A percentile compares a stretch with the other conserved stretches of the same genome.
Conservation (phyloP, 768 basidiomycete genomes). For the Auricularia cornea region DNA sequence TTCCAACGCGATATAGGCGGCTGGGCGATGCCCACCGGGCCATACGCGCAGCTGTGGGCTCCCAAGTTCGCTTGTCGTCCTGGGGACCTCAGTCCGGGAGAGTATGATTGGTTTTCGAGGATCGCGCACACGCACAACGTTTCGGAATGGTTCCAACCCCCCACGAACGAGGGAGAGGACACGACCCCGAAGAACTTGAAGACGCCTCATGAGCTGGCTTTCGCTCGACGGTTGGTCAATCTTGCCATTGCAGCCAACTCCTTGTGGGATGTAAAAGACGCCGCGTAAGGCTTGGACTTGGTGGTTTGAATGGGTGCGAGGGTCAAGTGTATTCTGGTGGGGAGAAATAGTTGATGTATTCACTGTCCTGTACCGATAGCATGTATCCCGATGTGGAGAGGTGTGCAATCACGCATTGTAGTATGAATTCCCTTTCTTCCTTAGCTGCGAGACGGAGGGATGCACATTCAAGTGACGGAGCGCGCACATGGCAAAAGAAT, state of each 20-base stretch:
- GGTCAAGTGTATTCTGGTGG: too few species aligned
- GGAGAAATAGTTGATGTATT: too few species aligned
- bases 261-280: background rate
- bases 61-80: background rate
- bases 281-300: background rate
- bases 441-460: too few species aligned
- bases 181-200: background rate
- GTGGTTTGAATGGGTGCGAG: too few species aligned
- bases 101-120: background rate
- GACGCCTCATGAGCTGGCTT: background rate
- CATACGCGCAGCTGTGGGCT: background rate
- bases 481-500: background rate
- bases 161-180: background rate
- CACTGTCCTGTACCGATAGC: too few species aligned
- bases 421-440: too few species aligned
- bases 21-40: background rate
- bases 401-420: too few species aligned
- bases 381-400: too few species aligned
- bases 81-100: background rate
- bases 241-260: background rate
- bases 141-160: background rate
- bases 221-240: background rate
- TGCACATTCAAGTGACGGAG: too few species aligned
- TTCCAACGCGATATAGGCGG: background rate
- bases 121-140: background rate